Conservation (phyloP, 1,284 basidiomycete genomes). For the Cryptococcus sp. region DNA sequence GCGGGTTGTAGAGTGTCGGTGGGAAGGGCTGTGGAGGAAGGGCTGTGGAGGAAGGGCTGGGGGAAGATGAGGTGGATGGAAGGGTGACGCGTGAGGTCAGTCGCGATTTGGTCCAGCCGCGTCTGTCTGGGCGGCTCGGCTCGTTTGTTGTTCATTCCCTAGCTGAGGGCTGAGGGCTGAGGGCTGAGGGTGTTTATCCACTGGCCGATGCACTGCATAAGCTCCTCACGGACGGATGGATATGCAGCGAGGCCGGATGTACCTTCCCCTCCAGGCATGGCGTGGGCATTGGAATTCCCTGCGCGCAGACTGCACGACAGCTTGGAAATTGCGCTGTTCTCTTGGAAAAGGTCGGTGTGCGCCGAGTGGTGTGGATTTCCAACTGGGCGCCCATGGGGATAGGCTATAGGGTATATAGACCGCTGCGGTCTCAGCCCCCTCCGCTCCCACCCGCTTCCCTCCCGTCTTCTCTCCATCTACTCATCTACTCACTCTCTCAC, state of each 20-base stretch:
- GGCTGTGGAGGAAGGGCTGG: neutral
- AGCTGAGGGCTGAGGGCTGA: too few relatives aligned
- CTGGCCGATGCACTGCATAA: too few relatives aligned
- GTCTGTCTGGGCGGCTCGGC: too few relatives aligned
- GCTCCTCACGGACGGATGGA: too few relatives aligned
- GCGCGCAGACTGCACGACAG: neutral
- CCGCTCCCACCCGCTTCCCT: neutral
- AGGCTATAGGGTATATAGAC: neutral
- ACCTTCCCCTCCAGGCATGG: too few relatives aligned
- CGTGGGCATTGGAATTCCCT: too few relatives aligned
- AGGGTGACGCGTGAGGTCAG: conserved; percentile 11
- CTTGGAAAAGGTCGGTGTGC: neutral
- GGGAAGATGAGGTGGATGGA: neutral
- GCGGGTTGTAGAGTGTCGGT: neutral
- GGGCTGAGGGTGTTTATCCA: too few relatives aligned
- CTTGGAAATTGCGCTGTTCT: neutral
- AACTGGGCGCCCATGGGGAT: neutral
- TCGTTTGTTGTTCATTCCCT: too few relatives aligned
- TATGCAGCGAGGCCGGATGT: too few relatives aligned
- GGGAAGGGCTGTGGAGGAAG: neutral
- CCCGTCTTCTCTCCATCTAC: neutral
- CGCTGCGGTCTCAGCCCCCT: neutral
- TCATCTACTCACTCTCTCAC: too few relatives aligned
- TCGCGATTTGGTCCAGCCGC: conserved; percentile 4
- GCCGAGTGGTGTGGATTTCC: neutral